Percentiles rank a stretch among this genome's conserved stretches.
Evolutionary conservation across 1,284 basidiomycete species (phyloP).

Genomic region (Pseudozyma tsukubaensis): DNA sequence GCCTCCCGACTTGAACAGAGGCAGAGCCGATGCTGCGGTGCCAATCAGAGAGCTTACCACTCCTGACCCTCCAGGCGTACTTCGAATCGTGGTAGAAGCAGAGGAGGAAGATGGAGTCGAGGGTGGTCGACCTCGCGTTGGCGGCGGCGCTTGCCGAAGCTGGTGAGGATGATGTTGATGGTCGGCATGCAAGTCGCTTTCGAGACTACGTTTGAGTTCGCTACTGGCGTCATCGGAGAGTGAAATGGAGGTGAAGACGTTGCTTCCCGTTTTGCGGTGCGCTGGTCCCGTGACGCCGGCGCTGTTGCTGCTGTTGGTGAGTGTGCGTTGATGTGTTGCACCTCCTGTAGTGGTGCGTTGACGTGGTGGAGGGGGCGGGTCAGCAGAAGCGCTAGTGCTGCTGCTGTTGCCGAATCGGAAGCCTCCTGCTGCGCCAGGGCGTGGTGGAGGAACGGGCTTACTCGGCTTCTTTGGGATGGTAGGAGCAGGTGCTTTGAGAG

Average conservation of each 20-base stretch:
- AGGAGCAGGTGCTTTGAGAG: conserved; percentile 9
- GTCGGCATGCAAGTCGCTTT: conserved; percentile 22
- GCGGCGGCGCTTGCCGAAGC: conserved; percentile 10
- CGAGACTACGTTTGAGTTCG: conserved; percentile 33
- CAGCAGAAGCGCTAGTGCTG: background rate
- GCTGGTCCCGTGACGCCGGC: background rate
- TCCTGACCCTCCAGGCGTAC: background rate
- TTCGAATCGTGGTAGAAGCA: background rate
- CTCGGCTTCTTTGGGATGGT: conserved; percentile 16
- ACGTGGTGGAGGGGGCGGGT: conserved; percentile 5
- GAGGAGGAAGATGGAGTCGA: background rate
- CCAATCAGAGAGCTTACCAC: conserved; percentile 4
- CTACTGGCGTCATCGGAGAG: conserved; percentile 33
- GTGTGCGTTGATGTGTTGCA: conserved; percentile 1
- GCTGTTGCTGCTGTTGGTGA: conserved; percentile 7
- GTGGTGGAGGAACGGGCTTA: conserved; percentile 32
- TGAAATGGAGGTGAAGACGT: conserved; percentile 41
- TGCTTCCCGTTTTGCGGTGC: conserved; percentile 31
- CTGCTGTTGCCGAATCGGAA: conserved; percentile 30
- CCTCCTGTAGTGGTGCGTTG: conserved; percentile 1
- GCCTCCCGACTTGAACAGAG: conserved; percentile 3
- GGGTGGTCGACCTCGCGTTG: conserved; percentile 5
- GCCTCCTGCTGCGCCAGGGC: conserved; percentile 29
- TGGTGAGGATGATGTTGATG: background rate
- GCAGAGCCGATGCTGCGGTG: conserved; percentile 3